Conservation (phyloP, 495 filamentous ascomycete genomes). For the Aspergillus saccharolyticus region DNA sequence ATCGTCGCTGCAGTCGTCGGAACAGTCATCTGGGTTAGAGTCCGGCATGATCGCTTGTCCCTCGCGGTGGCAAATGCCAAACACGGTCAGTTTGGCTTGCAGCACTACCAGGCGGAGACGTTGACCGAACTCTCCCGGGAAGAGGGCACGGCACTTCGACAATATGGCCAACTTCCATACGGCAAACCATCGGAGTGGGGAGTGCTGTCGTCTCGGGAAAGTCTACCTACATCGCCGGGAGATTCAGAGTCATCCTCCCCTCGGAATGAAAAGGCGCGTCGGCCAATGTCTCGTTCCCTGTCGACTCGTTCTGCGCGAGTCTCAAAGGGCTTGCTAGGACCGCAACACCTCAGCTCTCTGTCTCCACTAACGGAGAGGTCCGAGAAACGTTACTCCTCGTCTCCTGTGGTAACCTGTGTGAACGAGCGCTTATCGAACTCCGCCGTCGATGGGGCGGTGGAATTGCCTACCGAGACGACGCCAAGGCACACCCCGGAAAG, state of each 20-base stretch:
- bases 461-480: conserved; percentile 38
- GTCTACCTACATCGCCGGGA: conserved; percentile 20
- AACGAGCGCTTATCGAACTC: conserved; percentile 35
- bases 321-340: conserved; percentile 17
- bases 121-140: conserved; percentile 34
- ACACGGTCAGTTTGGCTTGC: conserved; percentile 20
- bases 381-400: conserved; percentile 13
- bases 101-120: conserved; percentile 29
- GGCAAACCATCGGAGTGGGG: conserved; percentile 40
- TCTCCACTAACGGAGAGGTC: conserved; percentile 27
- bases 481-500: conserved; percentile 41
- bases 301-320: conserved; percentile 29
- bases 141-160: conserved; percentile 29
- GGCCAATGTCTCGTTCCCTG: conserved; percentile 29
- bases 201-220: conserved; percentile 38
- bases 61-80: conserved; percentile 25
- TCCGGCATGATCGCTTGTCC: conserved; percentile 36
- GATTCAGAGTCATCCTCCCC: conserved; percentile 26
- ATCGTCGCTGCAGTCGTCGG: conserved; percentile 29
- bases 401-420: conserved; percentile 12
- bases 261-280: conserved; percentile 27
- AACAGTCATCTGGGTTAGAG: conserved; percentile 38
- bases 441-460: conserved; percentile 37
- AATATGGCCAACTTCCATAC: conserved; percentile 38
- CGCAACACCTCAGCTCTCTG: conserved; percentile 28